Evolutionary conservation across 345 rosid genomes (phyloP), one percentile per base, ranked within the genome.

Genomic region (Heritiera fomes): DNA sequence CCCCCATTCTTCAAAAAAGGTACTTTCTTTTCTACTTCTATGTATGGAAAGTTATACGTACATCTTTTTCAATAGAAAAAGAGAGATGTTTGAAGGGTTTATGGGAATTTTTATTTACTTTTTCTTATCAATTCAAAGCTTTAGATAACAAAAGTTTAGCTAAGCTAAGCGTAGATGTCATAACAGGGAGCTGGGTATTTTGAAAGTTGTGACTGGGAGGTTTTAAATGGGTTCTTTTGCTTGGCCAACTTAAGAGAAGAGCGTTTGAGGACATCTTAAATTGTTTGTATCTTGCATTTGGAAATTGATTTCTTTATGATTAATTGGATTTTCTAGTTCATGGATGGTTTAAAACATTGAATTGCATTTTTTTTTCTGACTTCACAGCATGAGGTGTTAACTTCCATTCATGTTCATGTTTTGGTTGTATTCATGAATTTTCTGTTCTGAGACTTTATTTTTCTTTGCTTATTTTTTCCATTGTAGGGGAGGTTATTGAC

Each of bases 401-500:
- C n/a, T 6, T 67, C 5, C 4, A 11, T n/a, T 23, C 23, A n/a
- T 40, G 28, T 55, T 38, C 6, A 46, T 73, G 2, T 3, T 34
- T 46, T 62, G 61, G 68, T 49, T 56, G 69, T 15, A 28, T 59
- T 9, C 49, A 8, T 45, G 49, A 23, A 34, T 63, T 49, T 1
- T 38, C 59, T 15, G 62, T 18, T 74, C 45, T 3, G 28, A 56
- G 59, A 49, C 11, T 49, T 65, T 45, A 9, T 66, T 80, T 3
- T 56, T 76, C 3, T 74, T 11, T 32, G 81, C 73, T 23, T 61
- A 8, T 73, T 10, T 76, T 69, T 68, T 81, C 20, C 32, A 75
- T n/a, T 78, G 45, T 77, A 94, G 97, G 97, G 98, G 70, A 90
- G 97, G 77, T 80, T 92, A 77, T 79, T 96, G 64, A 91, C 99